Evolutionary conservation across 1,284 basidiomycete species (phyloP), one percentile per base, ranked within the genome.

Genomic region (Naganishia liquefaciens): DNA sequence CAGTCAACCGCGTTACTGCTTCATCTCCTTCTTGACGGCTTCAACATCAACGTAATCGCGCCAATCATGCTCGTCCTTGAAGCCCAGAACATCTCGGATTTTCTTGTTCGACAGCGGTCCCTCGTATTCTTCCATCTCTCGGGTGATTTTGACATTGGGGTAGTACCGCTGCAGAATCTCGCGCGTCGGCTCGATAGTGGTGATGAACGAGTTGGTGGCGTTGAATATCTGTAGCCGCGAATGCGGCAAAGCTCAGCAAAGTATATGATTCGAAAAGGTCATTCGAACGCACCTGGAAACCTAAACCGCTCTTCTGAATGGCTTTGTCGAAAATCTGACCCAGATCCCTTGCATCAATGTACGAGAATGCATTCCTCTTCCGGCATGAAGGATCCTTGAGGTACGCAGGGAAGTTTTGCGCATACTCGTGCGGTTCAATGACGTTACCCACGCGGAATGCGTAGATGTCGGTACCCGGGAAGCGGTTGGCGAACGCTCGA

Each of bases 401-500:
- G 68, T 70, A 74, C 10, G 42, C 57, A 1, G 70, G 70, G 67
- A 74, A 74, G 49, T 74, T 68, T 21, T 61, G 50, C 4, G 65
- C 70, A 58, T 75, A 75, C 66, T 75, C 73, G 64, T 75, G 71
- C 4, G 74, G 74, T 57, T 72, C 71, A 51, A 75, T 68, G 52
- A 75, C 74, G 63, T 75, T 75, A 17, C 74, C 74, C 23, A 75
- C 74, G 37, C 74, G 64, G 62, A 75, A 71, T 5, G 70, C 74
- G 69, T 73, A 75, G 42, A 75, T 74, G 62, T 75, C 74, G 2
- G 61, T 62, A 17, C 62, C 51, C 52, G 67, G 40, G 65, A 66
- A 74, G 27, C 74, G 62, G n/a, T 71, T 65, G 19, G 71, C 73
- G 55, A 75, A 75, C 4, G 68, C 64, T 43, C 73, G 65, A 21